Conservation (phyloP, 1,139 yeast species). For the Meyerozyma carpophila region DNA sequence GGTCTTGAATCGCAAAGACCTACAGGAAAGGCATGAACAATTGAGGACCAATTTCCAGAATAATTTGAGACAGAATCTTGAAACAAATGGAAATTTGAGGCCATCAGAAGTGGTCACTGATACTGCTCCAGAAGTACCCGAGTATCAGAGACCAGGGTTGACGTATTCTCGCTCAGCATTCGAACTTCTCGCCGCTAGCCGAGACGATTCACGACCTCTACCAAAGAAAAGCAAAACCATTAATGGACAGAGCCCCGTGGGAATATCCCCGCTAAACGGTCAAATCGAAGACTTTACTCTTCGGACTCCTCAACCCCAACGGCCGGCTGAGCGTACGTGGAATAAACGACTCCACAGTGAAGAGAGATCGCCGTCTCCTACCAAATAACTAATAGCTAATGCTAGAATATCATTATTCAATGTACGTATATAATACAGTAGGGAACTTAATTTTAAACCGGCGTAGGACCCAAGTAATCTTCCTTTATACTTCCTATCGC, state of each 20-base stretch:
- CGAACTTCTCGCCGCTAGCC: background rate
- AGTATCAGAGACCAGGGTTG: background rate
- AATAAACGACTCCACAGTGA: conserved; percentile 7
- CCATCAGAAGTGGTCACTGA: background rate
- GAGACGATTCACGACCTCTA: background rate
- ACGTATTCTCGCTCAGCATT: background rate
- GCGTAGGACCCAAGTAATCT: conserved; percentile 86
- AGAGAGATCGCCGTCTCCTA: conserved; percentile 2
- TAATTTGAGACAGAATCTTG: background rate
- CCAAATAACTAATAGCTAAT: background rate
- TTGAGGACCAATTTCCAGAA: background rate
- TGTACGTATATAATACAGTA: background rate
- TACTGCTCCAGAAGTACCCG: background rate
- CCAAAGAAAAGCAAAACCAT: background rate
- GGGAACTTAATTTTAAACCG: conserved; percentile 21
- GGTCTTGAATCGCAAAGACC: background rate
- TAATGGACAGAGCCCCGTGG: background rate
- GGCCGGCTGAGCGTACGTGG: conserved; percentile 3
- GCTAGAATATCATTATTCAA: background rate
- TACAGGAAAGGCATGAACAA: background rate
- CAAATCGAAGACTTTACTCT: background rate
- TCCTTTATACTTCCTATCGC: conserved; percentile 98
- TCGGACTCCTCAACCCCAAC: background rate
- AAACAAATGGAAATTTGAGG: background rate
- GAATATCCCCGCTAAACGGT: background rate